phyloP scores from a whole-genome alignment of 108 stramenopile species.

The Skeletonema menzelii region DNA sequence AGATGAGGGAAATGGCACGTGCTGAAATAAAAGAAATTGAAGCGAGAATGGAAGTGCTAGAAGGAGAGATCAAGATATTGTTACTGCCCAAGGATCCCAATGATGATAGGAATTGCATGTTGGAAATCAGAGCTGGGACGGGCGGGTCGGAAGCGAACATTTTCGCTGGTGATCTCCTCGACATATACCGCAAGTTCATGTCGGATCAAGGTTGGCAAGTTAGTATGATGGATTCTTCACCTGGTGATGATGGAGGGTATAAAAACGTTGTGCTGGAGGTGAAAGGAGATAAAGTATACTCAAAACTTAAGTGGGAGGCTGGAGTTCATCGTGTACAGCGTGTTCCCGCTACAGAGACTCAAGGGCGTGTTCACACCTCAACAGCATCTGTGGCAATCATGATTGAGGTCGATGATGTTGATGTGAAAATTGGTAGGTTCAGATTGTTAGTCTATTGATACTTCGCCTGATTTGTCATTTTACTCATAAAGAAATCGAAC shows the following conservation, averaged over 20 bases:
- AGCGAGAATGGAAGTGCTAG: conserved; percentile 64
- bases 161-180: conserved; percentile 93
- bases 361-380: conserved; percentile 91
- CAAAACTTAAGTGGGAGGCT: conserved; percentile 93
- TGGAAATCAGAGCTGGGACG: conserved; percentile 96
- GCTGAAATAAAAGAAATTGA: conserved; percentile 80
- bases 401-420: conserved; percentile 82
- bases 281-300: conserved; percentile 84
- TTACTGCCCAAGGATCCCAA: conserved; percentile 87
- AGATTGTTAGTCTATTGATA: not conserved
- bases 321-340: conserved; percentile 98
- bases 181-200: conserved; percentile 90
- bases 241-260: conserved; percentile 92
- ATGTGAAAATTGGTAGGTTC: conserved; percentile 66
- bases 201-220: conserved; percentile 82
- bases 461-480: not conserved
- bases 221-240: conserved; percentile 66
- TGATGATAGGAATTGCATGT: conserved; percentile 91
- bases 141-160: conserved; percentile 96
- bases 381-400: conserved; percentile 95
- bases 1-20: conserved; percentile 88
- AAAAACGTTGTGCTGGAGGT: conserved; percentile 88
- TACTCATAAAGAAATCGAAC: not conserved
- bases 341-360: conserved; percentile 94
- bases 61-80: conserved; percentile 66